phyloP scores from a whole-genome alignment of 495 filamentous ascomycete genomes.

The Xylaria scruposa region DNA sequence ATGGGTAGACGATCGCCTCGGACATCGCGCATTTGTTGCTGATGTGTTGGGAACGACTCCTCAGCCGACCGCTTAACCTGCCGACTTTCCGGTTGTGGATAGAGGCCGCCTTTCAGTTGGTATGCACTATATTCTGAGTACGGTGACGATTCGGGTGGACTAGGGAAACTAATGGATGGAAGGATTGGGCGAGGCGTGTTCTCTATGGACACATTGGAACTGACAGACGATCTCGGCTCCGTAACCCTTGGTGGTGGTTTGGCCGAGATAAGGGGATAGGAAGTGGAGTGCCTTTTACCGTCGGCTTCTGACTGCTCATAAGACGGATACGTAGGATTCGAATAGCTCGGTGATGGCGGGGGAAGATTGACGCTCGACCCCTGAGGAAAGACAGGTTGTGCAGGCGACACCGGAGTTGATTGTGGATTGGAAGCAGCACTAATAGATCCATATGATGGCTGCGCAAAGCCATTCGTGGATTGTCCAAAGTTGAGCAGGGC shows the following conservation, averaged over 20 bases:
- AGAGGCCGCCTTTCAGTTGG: conserved; percentile 25
- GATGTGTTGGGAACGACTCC: conserved; percentile 34
- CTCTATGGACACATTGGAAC: conserved; percentile 23
- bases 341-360: conserved; percentile 36
- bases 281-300: conserved; percentile 32
- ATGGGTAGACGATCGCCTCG: conserved; percentile 37
- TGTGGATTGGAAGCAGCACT: conserved; percentile 32
- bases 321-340: conserved; percentile 31
- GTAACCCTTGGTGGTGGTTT: conserved; percentile 25
- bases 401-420: conserved; percentile 41
- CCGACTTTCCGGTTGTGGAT: conserved; percentile 35
- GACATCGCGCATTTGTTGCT: conserved; percentile 36
- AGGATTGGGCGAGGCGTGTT: conserved; percentile 23
- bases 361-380: conserved; percentile 29
- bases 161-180: conserved; percentile 23
- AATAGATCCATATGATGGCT: conserved; percentile 35
- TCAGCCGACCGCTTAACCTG: conserved; percentile 40
- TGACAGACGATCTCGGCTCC: conserved; percentile 24
- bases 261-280: conserved; percentile 36
- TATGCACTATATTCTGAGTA: conserved; percentile 19
- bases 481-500: conserved; percentile 44
- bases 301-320: conserved; percentile 38
- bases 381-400: conserved; percentile 36
- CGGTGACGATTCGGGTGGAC: not conserved
- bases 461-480: conserved; percentile 31